These are phyloP conservation scores for Dacryopinax spathularia DNA, from an alignment of 768 basidiomycete species.

Conservation along the genomic window DNA sequence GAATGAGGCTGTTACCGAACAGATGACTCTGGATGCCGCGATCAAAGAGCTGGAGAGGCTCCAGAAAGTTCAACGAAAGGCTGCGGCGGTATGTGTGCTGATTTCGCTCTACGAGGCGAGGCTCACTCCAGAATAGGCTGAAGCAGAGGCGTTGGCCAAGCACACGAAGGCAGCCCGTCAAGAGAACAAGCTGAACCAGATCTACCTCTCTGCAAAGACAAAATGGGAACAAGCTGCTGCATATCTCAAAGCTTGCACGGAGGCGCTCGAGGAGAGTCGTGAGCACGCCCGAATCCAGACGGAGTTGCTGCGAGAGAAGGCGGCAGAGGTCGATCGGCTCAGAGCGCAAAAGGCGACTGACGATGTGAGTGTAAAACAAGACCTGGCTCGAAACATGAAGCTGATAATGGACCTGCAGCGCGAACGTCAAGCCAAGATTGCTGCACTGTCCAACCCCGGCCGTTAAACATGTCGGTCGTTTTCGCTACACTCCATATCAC, in stretches of 20 bases:
- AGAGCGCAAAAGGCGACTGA: slow-evolving; percentile 52
- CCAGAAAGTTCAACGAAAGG: slow-evolving; percentile 55
- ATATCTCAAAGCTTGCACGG: slow-evolving; percentile 34
- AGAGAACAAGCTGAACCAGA: slow-evolving; percentile 51
- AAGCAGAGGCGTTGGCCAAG: slow-evolving; percentile 39
- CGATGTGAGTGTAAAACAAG: slow-evolving; percentile 29
- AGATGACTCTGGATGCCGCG: slow-evolving; percentile 42
- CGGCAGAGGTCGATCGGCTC: slow-evolving; percentile 56
- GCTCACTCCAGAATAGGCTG: slow-evolving; percentile 28
- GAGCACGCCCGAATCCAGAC: slow-evolving; percentile 45
- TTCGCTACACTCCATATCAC: neutral
- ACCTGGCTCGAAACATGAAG: neutral
- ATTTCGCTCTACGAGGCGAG: neutral
- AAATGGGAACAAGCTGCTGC: slow-evolving; percentile 41
- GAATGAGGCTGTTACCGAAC: slow-evolving; percentile 53
- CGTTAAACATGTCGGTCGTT: slow-evolving; percentile 6
- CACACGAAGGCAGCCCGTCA: slow-evolving; percentile 40
- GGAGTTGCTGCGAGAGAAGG: slow-evolving; percentile 51
- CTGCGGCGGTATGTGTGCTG: no score
- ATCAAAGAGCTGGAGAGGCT: slow-evolving; percentile 51
- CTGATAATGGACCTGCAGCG: slow-evolving; percentile 16
- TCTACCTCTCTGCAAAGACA: slow-evolving; percentile 46
- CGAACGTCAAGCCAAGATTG: slow-evolving; percentile 22
- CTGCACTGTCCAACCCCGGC: slow-evolving; percentile 24
- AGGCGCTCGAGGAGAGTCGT: slow-evolving; percentile 37